A percentile compares a stretch with the other conserved stretches of the same genome.
These are phyloP conservation scores for Hypoxylon cercidicola DNA, from an alignment of 495 filamentous ascomycete genomes.

Conservation along the genomic window DNA sequence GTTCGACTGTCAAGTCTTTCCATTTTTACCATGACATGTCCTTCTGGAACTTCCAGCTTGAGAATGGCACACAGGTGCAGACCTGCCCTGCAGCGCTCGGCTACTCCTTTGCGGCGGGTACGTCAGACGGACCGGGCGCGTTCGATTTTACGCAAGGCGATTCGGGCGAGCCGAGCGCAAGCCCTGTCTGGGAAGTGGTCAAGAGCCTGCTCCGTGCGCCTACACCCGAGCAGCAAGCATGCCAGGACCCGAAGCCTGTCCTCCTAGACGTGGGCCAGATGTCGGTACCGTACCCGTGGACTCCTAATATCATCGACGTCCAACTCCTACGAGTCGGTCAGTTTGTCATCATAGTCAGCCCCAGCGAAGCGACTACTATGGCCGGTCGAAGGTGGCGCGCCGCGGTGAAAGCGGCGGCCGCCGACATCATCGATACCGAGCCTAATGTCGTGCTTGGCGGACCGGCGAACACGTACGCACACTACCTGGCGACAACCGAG, in stretches of 20 bases:
- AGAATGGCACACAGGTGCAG: conserved; percentile 75
- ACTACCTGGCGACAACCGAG: conserved; percentile 90
- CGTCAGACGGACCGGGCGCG: conserved; percentile 88
- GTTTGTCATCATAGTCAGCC: conserved; percentile 84
- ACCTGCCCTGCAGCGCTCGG: conserved; percentile 95
- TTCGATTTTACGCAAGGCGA: conserved; percentile 95
- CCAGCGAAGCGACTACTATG: conserved; percentile 95
- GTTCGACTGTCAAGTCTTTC: conserved; percentile 67
- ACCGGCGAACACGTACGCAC: conserved; percentile 92
- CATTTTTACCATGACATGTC: conserved; percentile 75
- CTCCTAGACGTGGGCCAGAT: conserved; percentile 90
- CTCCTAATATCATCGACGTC: conserved; percentile 90
- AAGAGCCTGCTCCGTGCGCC: conserved; percentile 76
- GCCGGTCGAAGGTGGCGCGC: conserved; percentile 88
- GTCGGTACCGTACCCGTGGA: conserved; percentile 81
- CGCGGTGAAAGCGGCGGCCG: conserved; percentile 69
- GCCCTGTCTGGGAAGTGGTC: conserved; percentile 87
- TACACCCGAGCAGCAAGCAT: conserved; percentile 73
- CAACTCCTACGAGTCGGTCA: conserved; percentile 92
- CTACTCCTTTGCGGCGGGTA: conserved; percentile 92
- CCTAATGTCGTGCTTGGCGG: conserved; percentile 78
- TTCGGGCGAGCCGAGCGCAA: conserved; percentile 70
- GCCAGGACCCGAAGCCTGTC: conserved; percentile 87
- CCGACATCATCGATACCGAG: conserved; percentile 42
- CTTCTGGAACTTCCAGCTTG: conserved; percentile 71